A percentile compares a stretch with the other conserved stretches of the same genome.
These are phyloP conservation scores for Crataegus laevigata DNA, from an alignment of 306 rosid species.

Conservation along the genomic window DNA sequence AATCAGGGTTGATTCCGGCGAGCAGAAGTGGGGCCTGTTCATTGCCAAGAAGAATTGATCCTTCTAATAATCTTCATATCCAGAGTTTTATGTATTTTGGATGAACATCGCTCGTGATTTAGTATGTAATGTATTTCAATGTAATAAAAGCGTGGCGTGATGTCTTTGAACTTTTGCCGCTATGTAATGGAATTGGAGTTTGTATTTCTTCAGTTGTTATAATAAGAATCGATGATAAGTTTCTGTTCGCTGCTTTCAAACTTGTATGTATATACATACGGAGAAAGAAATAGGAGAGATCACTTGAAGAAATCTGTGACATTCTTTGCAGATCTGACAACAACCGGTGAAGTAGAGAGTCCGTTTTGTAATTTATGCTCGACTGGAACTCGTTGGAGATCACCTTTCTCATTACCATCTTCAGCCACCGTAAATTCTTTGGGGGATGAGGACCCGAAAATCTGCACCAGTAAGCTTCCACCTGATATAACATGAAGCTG, in stretches of 20 bases:
- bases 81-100: background rate
- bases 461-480: constrained; percentile 66
- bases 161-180: background rate
- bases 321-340: constrained; percentile 10
- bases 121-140: background rate
- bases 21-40: constrained; percentile 54
- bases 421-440: background rate
- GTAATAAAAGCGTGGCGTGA: background rate
- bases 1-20: constrained; percentile 28
- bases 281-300: background rate
- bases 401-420: constrained; percentile 4
- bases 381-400: background rate
- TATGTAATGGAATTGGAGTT: background rate
- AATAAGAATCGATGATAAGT: background rate
- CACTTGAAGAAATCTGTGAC: background rate
- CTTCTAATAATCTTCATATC: background rate
- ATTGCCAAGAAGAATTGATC: constrained; percentile 60
- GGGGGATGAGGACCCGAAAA: constrained; percentile 28
- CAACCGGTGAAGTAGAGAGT: constrained; percentile 17
- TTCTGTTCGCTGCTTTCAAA: background rate
- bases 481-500: constrained; percentile 16
- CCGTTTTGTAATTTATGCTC: constrained; percentile 8
- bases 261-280: background rate
- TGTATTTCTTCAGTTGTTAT: background rate
- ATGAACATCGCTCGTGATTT: background rate